Evolutionary conservation across 2,329 filamentous ascomycete species (phyloP), one percentile per base, ranked within the genome.

Genomic region (Ophiostoma piceae): DNA sequence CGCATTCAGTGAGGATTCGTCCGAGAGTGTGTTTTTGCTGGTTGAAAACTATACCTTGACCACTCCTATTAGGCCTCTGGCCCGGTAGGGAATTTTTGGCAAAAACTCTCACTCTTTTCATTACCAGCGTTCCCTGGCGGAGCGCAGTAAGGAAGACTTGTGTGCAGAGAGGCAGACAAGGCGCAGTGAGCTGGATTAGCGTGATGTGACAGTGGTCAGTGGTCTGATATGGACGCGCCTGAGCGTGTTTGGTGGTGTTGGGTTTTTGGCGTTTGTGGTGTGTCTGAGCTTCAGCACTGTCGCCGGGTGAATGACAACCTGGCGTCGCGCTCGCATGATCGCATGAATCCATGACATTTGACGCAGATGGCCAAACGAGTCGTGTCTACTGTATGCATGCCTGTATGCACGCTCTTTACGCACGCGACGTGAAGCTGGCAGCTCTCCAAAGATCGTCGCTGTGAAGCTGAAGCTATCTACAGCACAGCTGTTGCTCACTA

Each of bases 11-110:
- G 90, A 92, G 88, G 90, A 92, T 89, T 88, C 86, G 88, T 92
- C 90, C 87, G 90, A 92, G 89, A 87, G 87, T 85, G 86, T 86
- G 85, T 92, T 92, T 91, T 92, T 92, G 90, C 90, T 92, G 91
- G 89, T 91, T 92, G 89, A 91, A 91, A 91, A 91, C 89, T 91
- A 91, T 84, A 84, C 83, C 84, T 86, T 90, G 90, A 92, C 90
- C 84, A 84, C 90, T 93, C 84, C 83, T 84, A 81, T 76, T 85
- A 86, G 87, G 88, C 85, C 72, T 86, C 84, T 83, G 82, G 85
- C 84, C 85, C 85, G 86, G 82, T 82, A 85, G 84, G 89, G 90
- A 92, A 92, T 92, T 89, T 92, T 92, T 92, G 89, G 82, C 77
- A 76, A 77, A 79, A 78, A 67, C 70, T 41, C 60, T 66, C 64